A percentile compares a stretch with the other conserved stretches of the same genome.
Conservation (phyloP, 2,329 filamentous ascomycete genomes). For the Aureobasidium sp. region DNA sequence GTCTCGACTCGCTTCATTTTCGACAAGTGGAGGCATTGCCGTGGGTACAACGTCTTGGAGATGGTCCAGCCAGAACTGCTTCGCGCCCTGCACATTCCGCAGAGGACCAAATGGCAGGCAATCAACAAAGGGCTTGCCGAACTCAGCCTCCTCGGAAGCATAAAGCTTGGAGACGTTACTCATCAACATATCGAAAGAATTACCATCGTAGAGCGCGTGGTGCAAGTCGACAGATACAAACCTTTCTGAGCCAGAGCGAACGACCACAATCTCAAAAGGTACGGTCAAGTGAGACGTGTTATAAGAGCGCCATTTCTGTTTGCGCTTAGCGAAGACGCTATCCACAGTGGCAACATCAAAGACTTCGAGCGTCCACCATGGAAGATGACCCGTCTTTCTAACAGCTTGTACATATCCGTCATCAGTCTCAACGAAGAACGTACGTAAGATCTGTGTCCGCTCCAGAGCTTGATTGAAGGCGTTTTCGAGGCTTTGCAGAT, state of each 20-base stretch:
- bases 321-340: conserved; percentile 31
- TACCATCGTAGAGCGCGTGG: conserved; percentile 82
- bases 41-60: conserved; percentile 35
- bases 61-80: conserved; percentile 62
- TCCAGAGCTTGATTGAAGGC: conserved; percentile 54
- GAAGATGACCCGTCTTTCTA: conserved; percentile 27
- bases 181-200: conserved; percentile 64
- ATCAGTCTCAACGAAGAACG: conserved; percentile 62
- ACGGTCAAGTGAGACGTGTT: conserved; percentile 45
- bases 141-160: conserved; percentile 22
- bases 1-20: conserved; percentile 21
- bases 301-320: conserved; percentile 46
- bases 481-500: conserved; percentile 42
- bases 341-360: conserved; percentile 28
- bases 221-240: conserved; percentile 64
- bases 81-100: conserved; percentile 38
- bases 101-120: conserved; percentile 65
- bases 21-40: conserved; percentile 25
- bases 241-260: conserved; percentile 28
- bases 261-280: conserved; percentile 48
- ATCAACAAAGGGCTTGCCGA: conserved; percentile 56
- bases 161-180: conserved; percentile 52
- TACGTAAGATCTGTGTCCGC: conserved; percentile 60
- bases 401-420: conserved; percentile 74
- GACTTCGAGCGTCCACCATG: conserved; percentile 38